Conservation (phyloP, 352 stramenopile species). For the Phytophthora citricola region DNA sequence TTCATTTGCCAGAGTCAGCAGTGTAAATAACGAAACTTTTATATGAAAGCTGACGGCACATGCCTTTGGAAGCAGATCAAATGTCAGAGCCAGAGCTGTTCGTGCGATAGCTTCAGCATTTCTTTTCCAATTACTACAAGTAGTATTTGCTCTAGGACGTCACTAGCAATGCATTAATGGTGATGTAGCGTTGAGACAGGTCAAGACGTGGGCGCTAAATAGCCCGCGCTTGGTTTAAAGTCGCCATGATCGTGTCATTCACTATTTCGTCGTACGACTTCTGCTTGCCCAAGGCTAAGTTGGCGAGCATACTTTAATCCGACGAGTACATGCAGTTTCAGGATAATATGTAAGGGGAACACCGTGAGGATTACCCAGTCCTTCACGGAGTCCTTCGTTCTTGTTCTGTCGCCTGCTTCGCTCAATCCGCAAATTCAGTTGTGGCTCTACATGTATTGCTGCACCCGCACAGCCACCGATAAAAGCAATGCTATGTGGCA, state of each 20-base stretch:
- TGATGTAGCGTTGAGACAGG: slow-evolving; percentile 88
- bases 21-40: too few species aligned
- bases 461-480: slow-evolving; percentile 7
- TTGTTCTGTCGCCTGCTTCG: neutral
- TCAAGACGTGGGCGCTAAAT: slow-evolving; percentile 75
- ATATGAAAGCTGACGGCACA: too few species aligned
- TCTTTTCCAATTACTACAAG: neutral
- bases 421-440: slow-evolving; percentile 32
- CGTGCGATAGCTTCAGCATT: neutral
- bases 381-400: neutral
- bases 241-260: slow-evolving; percentile 75
- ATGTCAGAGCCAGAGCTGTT: too few species aligned
- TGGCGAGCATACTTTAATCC: slow-evolving; percentile 81
- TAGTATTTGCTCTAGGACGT: neutral
- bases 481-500: neutral
- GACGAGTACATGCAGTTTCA: slow-evolving; percentile 14
- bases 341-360: slow-evolving; percentile 3
- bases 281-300: slow-evolving; percentile 78
- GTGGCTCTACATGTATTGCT: slow-evolving; percentile 2
- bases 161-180: slow-evolving; percentile 14
- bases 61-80: too few species aligned
- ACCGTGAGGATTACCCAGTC: neutral
- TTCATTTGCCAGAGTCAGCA: too few species aligned
- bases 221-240: slow-evolving; percentile 87
- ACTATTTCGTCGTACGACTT: slow-evolving; percentile 85